Percentiles rank a stretch among this genome's conserved stretches.
These are phyloP conservation scores for Jasminum sambac DNA, from an alignment of 257 asterid genomes.

Conservation along the genomic window DNA sequence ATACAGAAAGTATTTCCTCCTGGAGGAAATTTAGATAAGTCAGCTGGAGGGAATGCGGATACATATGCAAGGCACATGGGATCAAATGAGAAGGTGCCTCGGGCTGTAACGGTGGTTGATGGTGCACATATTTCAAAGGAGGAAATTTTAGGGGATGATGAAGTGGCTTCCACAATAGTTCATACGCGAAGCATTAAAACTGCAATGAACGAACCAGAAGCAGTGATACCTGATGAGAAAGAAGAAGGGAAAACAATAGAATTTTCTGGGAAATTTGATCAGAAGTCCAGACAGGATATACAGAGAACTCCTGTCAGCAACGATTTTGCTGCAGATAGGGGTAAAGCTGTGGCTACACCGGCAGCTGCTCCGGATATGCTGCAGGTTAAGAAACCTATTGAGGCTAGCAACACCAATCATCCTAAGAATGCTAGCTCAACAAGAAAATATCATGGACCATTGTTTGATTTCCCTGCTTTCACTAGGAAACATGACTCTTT, in stretches of 20 bases:
- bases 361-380: constrained; percentile 51
- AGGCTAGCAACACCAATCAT: constrained; percentile 55
- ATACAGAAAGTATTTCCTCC: constrained; percentile 49
- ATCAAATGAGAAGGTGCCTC: constrained; percentile 58
- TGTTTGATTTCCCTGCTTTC: constrained; percentile 94
- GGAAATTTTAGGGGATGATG: constrained; percentile 57
- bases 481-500: constrained; percentile 87
- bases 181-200: constrained; percentile 40
- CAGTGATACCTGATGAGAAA: constrained; percentile 54
- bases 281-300: constrained; percentile 51
- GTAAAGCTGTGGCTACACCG: constrained; percentile 65
- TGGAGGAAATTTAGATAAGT: constrained; percentile 41
- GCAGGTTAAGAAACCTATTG: constrained; percentile 65
- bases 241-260: constrained; percentile 63
- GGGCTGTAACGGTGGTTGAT: constrained; percentile 37
- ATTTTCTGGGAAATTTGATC: constrained; percentile 56
- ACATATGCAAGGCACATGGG: constrained; percentile 51
- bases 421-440: constrained; percentile 70
- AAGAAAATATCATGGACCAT: constrained; percentile 94
- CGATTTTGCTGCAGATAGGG: constrained; percentile 69
- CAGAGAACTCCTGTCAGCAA: constrained; percentile 52
- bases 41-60: constrained; percentile 51
- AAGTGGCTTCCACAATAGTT: constrained; percentile 38
- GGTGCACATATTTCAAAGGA: constrained; percentile 48
- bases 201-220: constrained; percentile 52